Percentiles rank a stretch among this genome's conserved stretches.
These are phyloP conservation scores for Pleurotus salmoneostramineus DNA, from an alignment of 768 basidiomycete genomes.

Conservation along the genomic window DNA sequence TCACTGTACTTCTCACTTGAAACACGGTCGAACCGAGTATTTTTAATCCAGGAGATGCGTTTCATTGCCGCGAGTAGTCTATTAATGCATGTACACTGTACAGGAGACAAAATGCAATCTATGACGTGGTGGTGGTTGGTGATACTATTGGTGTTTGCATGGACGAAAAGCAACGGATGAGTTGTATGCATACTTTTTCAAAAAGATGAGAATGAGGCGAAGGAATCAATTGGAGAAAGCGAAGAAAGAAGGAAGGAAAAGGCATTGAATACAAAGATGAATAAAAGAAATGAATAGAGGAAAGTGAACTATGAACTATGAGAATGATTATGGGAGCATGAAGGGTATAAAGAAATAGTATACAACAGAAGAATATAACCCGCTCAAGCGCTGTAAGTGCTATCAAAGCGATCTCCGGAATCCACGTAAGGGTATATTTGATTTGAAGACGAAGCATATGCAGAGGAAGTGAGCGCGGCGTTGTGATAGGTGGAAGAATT, in stretches of 20 bases:
- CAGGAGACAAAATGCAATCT: not conserved
- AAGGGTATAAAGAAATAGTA: not conserved
- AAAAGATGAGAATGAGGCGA: not conserved
- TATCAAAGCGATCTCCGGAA: slow-evolving; percentile 5
- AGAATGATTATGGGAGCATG: not conserved
- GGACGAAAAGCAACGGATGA: not conserved
- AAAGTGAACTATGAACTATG: not conserved
- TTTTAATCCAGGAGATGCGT: not conserved
- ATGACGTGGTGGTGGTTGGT: not conserved
- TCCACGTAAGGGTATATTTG: slow-evolving; percentile 1
- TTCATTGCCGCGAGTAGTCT: not conserved
- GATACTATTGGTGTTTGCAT: too few relatives aligned
- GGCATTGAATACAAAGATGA: not conserved
- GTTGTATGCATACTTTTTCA: not conserved
- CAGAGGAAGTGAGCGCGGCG: not conserved
- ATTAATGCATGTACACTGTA: not conserved
- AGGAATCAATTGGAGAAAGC: not conserved
- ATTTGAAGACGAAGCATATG: not conserved
- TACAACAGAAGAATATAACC: not conserved
- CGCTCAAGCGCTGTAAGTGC: not conserved
- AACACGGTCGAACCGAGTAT: not conserved
- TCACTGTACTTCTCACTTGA: not conserved
- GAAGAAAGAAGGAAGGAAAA: not conserved
- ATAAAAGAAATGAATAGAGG: not conserved
- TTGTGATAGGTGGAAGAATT: not conserved